These are phyloP conservation scores for Microsporum canis DNA, from an alignment of 2,329 filamentous ascomycete genomes.

Conservation along the genomic window DNA sequence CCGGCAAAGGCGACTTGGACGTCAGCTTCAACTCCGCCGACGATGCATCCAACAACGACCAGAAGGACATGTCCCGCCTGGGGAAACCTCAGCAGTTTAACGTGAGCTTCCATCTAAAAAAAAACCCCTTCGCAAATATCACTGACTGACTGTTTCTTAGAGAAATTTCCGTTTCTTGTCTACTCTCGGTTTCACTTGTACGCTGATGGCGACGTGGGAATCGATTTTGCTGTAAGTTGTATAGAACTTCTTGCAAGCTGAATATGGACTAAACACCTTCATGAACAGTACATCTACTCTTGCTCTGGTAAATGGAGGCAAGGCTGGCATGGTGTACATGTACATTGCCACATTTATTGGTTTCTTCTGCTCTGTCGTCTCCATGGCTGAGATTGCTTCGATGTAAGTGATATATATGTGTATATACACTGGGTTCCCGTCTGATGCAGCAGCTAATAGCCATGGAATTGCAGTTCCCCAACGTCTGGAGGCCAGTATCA, in stretches of 20 bases:
- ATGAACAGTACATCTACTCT: conserved; percentile 12
- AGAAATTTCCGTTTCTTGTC: conserved; percentile 33
- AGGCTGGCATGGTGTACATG: conserved; percentile 23
- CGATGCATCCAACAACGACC: conserved; percentile 12
- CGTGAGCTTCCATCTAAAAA: conserved; percentile 15
- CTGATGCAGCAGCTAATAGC: not conserved
- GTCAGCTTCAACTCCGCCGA: conserved; percentile 11
- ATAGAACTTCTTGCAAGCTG: not conserved
- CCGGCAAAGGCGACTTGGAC: not conserved
- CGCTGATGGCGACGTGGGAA: conserved; percentile 33
- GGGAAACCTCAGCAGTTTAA: conserved; percentile 42
- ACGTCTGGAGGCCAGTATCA: conserved; percentile 37
- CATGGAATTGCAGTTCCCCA: conserved; percentile 27
- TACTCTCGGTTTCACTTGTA: conserved; percentile 32
- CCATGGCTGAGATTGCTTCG: conserved; percentile 33
- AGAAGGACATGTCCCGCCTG: conserved; percentile 38
- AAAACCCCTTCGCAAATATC: too few relatives aligned
- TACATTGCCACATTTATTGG: conserved; percentile 23
- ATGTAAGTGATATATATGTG: conserved; percentile 18
- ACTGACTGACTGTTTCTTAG: conserved; percentile 15
- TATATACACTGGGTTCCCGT: not conserved
- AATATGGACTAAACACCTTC: not conserved
- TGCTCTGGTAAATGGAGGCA: conserved; percentile 25
- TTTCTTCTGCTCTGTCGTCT: conserved; percentile 22
- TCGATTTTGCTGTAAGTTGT: conserved; percentile 25